A percentile compares a stretch with the other conserved stretches of the same genome.
Conservation (phyloP, 176 grass and related monocot genomes). For the Raddia guianensis region DNA sequence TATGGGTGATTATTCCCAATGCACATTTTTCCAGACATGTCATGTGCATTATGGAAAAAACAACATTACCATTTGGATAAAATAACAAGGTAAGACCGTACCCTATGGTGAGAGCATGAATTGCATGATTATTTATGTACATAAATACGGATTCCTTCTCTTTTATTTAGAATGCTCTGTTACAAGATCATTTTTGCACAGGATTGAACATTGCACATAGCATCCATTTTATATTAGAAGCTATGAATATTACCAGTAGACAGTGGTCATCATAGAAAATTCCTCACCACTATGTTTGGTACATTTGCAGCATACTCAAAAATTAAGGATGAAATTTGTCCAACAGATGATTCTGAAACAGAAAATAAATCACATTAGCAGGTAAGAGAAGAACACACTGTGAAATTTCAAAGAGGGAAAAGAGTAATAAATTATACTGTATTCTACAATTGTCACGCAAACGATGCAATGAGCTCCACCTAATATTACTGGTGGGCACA, state of each 20-base stretch:
- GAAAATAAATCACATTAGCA: constrained; percentile 39
- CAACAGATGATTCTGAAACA: constrained; percentile 53
- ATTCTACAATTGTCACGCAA: constrained; percentile 20
- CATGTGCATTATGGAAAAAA: neutral
- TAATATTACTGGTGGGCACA: neutral
- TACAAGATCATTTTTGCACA: constrained; percentile 31
- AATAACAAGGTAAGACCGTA: neutral
- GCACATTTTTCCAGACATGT: neutral
- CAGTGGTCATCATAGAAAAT: constrained; percentile 44
- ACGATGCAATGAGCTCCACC: constrained; percentile 1
- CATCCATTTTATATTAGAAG: constrained; percentile 37
- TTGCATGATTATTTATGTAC: neutral
- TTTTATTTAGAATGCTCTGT: neutral
- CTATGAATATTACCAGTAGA: constrained; percentile 52
- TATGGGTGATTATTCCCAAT: neutral
- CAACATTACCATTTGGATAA: neutral
- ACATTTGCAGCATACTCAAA: constrained; percentile 64
- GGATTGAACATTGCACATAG: constrained; percentile 28
- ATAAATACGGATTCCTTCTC: neutral
- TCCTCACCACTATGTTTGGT: constrained; percentile 71
- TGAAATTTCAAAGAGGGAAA: constrained; percentile 4
- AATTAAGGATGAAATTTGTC: constrained; percentile 64
- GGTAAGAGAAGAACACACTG: constrained; percentile 36
- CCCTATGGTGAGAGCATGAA: neutral
- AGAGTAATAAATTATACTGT: constrained; percentile 8